phyloP scores from a whole-genome alignment of 2,329 filamentous ascomycete genomes.

The Calonectria naviculata region DNA sequence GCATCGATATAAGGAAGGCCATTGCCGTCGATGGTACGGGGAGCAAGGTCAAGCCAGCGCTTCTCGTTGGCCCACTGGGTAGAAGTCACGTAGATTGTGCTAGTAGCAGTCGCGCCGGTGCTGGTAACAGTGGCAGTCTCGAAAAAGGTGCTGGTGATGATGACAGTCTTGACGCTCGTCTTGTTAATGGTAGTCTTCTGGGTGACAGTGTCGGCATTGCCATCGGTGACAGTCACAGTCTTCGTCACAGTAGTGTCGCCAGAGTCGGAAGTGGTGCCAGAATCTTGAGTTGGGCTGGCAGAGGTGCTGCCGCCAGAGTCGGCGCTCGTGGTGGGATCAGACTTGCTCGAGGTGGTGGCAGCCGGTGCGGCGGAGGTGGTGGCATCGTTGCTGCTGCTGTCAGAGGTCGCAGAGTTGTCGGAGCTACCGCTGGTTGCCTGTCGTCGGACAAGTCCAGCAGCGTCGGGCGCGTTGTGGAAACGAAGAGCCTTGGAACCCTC shows the following conservation, averaged over 20 bases:
- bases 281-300: too few species aligned
- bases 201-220: constrained; percentile 41
- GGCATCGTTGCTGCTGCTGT: constrained; percentile 8
- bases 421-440: constrained; percentile 10
- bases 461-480: constrained; percentile 6
- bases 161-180: constrained; percentile 45
- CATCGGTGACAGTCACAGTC: constrained; percentile 46
- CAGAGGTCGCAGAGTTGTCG: constrained; percentile 9
- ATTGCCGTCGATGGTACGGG: constrained; percentile 37
- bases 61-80: constrained; percentile 48
- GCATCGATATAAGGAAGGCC: constrained; percentile 19
- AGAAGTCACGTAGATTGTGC: constrained; percentile 47
- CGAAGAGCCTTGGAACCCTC: constrained; percentile 32
- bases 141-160: constrained; percentile 49
- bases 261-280: constrained; percentile 4
- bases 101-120: constrained; percentile 48
- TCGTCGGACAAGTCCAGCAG: constrained; percentile 23
- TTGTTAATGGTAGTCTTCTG: constrained; percentile 43
- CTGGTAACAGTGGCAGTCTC: constrained; percentile 50
- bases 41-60: constrained; percentile 44
- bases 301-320: background rate
- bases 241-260: constrained; percentile 43
- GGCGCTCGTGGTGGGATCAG: background rate
- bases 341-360: constrained; percentile 11
- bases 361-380: constrained; percentile 15